Base-by-base conservation (phyloP, 2,329 filamentous ascomycete genomes). In the Lachnellula arida region DNA sequence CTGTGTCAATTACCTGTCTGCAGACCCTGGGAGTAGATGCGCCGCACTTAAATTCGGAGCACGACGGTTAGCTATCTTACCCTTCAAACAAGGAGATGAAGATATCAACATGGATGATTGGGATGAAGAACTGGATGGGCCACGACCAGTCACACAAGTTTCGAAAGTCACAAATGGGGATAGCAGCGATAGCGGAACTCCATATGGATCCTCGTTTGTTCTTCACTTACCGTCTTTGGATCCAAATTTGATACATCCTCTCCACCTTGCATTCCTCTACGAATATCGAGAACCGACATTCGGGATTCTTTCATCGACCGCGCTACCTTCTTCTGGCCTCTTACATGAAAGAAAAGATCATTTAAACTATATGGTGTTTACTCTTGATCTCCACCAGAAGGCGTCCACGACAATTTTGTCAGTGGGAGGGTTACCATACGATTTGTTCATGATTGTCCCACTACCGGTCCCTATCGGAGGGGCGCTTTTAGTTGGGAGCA, bases 271-370 rank as follows among this genome's bases (percentile, higher is more conserved):
- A 54, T 99, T 99, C 72, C 77, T 99, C 62, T 84, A 97, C 79
- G 93, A 97, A 75, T 99, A 99, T 73, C 87, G 94, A 71, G 94
- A 97, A 73, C 93, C 94, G 12, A 99, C 94, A 0, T 96, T 99
- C 75, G 94, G 93, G 55, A 92, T 99, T 58, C 78, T 99, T 43
- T 94, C 91, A 47, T 89, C 92, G 1, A 86, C 85, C 51, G 77
- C 84, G 60, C 79, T 86, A 37, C 84, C 87, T 14, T 92, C 91
- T n/a, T 79, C 81, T 54, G 86, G 89, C 3, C 77, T 97, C 52
- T 73, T 86, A 25, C 75, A 81, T 60, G 88, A 91, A 66, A 83
- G 91, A 61, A 94, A 87, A 68, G 94, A 99, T 70, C 84, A 89
- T 64, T 77, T 96, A 48, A 87, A 86, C 17, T 99, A 97, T 74